phyloP scores from a whole-genome alignment of 768 basidiomycete genomes.

The Kockovaella imperatae region DNA sequence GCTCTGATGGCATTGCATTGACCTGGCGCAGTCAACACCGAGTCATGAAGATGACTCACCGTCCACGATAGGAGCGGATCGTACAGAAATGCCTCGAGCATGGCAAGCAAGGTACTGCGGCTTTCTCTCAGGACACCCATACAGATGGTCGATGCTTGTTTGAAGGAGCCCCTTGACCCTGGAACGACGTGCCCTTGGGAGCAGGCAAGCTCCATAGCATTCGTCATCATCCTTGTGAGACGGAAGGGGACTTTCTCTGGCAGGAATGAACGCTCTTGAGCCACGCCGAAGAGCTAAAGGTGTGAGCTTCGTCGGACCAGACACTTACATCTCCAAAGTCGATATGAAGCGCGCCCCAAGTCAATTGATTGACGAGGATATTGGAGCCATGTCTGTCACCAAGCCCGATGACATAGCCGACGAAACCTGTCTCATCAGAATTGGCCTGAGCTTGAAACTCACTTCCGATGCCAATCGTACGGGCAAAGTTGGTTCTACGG shows the following conservation, averaged over 20 bases:
- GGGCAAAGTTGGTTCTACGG: conserved; percentile 40
- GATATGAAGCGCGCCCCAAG: conserved; percentile 40
- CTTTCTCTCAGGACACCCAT: conserved; percentile 44
- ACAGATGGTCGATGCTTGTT: conserved; percentile 39
- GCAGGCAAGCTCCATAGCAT: conserved; percentile 43
- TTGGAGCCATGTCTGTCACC: conserved; percentile 47
- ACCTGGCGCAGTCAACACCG: not conserved
- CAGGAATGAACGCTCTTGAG: conserved; percentile 40
- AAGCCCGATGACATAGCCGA: conserved; percentile 46
- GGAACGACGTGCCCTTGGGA: conserved; percentile 25
- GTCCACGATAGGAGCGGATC: conserved; percentile 45
- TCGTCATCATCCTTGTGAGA: conserved; percentile 46
- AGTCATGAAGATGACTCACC: conserved; percentile 8
- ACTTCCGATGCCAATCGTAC: conserved; percentile 39
- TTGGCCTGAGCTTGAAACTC: conserved; percentile 1
- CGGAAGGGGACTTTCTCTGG: conserved; percentile 48
- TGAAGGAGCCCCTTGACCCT: conserved; percentile 43
- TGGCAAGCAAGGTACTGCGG: conserved; percentile 43
- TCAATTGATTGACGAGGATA: conserved; percentile 34
- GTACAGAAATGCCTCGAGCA: conserved; percentile 47
- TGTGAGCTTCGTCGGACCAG: not conserved
- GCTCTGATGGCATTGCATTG: not conserved
- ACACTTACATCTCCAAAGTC: conserved; percentile 45
- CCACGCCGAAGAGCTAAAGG: conserved; percentile 36
- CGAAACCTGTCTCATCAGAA: conserved; percentile 30